Base-by-base conservation (phyloP, 177 flowering plant species). In the Vitis hybrid region DNA sequence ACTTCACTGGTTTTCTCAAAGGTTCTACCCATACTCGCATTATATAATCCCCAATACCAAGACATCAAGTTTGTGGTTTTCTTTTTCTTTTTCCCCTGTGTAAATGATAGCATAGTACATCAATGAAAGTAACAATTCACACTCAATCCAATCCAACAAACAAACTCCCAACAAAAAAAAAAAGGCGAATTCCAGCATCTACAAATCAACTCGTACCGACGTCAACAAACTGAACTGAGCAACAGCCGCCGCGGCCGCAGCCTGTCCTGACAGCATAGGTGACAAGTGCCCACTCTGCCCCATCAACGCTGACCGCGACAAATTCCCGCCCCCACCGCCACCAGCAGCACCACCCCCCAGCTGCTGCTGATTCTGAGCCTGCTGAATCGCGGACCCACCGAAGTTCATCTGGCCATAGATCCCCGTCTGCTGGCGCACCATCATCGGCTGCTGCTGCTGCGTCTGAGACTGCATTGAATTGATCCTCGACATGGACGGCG, bases 331-430 rank as follows among this genome's bases (percentile, higher is more conserved):
- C 0, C 77, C 79, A 73, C 75, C 72, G 64, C 76, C 45, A 7
- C 45, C 45, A 39, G 45, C 45, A 39, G 45, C 45, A 39, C 45
- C 82, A 69, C 64, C 67, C 4, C 82, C 86, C 76, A 87, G 56
- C 71, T 84, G 86, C 74, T 78, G 84, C 72, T 80, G 82, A 45
- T 75, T 75, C 50, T 79, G 80, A 26, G 30, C 64, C 45, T 73
- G 84, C 51, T 81, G 84, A 62, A 56, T 49, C 7, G 71, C 69
- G 9, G 78, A 71, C 56, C 82, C 86, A 69, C 87, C 87, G 65
- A 88, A 92, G 79, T 80, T 89, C 86, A 87, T 69, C 83, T 90
- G 91, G 54, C 91, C 87, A 45, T 86, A 86, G 49, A 86, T 57
- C 13, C 86, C 90, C 15, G 77, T 75, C 54, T 81, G 87, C 69